phyloP scores from a whole-genome alignment of 805 yeast genomes.

The Tetrapisispora nanseiensis region DNA sequence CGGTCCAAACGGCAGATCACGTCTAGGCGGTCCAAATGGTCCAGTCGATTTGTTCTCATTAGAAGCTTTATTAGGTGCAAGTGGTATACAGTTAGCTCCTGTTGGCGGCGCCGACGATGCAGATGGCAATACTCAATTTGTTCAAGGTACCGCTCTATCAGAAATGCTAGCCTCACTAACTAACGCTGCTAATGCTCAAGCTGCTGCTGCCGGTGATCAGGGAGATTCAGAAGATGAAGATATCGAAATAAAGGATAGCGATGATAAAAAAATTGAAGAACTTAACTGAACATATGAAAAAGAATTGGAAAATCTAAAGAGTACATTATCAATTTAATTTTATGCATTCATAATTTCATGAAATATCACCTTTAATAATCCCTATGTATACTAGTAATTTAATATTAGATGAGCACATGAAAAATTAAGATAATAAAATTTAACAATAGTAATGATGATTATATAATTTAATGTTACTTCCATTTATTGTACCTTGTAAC shows the following conservation, averaged over 20 bases:
- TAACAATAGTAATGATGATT: neutral
- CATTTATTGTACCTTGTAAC: neutral
- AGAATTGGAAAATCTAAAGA: neutral
- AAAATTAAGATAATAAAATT: no score
- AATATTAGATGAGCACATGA: neutral
- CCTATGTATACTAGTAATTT: neutral
- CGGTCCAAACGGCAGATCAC: neutral
- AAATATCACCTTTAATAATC: neutral
- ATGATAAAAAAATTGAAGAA: conserved; percentile 15
- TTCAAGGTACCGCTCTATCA: conserved; percentile 53
- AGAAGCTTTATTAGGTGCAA: conserved; percentile 27
- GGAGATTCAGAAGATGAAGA: conserved; percentile 13
- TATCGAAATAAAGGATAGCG: conserved; percentile 10
- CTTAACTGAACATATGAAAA: neutral
- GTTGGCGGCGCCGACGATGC: conserved; percentile 32
- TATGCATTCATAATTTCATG: neutral
- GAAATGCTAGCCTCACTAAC: conserved; percentile 48
- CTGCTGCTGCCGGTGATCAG: conserved; percentile 21
- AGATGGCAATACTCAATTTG: conserved; percentile 27
- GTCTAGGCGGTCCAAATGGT: conserved; percentile 5
- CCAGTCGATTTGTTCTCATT: conserved; percentile 24
- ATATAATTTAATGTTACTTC: neutral
- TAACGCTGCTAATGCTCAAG: conserved; percentile 24
- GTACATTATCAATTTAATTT: neutral
- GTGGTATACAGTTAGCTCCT: conserved; percentile 22